These are phyloP conservation scores for Cyclocybe cylindracea DNA, from an alignment of 768 basidiomycete genomes.

Conservation along the genomic window DNA sequence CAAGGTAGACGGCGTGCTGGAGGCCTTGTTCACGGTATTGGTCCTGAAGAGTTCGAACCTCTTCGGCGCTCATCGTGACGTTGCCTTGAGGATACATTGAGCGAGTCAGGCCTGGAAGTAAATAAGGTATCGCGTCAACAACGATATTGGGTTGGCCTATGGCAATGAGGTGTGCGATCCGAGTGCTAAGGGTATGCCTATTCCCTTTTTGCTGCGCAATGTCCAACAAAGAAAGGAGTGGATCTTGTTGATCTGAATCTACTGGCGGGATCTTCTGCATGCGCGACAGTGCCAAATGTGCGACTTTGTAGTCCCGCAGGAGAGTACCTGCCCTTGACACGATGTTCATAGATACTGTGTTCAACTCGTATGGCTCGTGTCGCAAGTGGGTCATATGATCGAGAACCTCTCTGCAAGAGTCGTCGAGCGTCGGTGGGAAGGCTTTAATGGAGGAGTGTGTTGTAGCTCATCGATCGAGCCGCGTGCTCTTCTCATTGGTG, in stretches of 20 bases:
- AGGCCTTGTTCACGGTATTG: conserved; percentile 29
- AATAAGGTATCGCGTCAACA: conserved; percentile 44
- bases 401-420: conserved; percentile 48
- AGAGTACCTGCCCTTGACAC: neutral
- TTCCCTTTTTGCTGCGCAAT: conserved; percentile 30
- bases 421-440: conserved; percentile 58
- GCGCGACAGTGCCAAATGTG: neutral
- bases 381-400: conserved; percentile 54
- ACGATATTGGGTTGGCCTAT: conserved; percentile 49
- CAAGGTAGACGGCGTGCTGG: conserved; percentile 46
- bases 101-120: conserved; percentile 55
- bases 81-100: conserved; percentile 18
- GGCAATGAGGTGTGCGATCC: conserved; percentile 52
- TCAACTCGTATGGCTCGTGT: no score
- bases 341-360: no score
- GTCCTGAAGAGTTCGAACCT: neutral
- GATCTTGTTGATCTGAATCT: neutral
- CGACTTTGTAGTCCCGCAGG: neutral
- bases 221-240: conserved; percentile 4
- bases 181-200: conserved; percentile 48
- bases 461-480: conserved; percentile 39
- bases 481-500: conserved; percentile 9
- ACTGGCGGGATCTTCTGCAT: neutral
- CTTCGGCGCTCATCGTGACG: neutral
- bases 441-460: conserved; percentile 66